These are phyloP conservation scores for Datisca glomerata DNA, from an alignment of 306 rosid genomes.

Conservation along the genomic window DNA sequence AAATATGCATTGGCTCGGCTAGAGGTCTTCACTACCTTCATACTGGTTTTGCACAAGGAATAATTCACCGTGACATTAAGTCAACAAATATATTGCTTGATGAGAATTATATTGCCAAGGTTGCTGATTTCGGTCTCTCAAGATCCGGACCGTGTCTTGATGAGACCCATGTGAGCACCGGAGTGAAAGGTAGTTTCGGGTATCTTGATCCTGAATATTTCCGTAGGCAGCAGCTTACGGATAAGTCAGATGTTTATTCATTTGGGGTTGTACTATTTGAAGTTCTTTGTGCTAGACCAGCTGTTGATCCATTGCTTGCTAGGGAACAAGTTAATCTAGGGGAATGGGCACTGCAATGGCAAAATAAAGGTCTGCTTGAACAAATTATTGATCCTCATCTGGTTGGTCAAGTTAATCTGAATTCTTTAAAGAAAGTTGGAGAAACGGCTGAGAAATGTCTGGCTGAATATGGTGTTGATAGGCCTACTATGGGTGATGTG, in stretches of 20 bases:
- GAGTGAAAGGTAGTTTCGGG: constrained; percentile 94
- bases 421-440: constrained; percentile 68
- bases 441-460: constrained; percentile 96
- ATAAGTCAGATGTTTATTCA: constrained; percentile 91
- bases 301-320: constrained; percentile 74
- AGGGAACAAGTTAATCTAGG: constrained; percentile 88
- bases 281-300: constrained; percentile 89
- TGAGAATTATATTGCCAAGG: constrained; percentile 78
- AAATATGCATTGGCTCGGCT: constrained; percentile 86
- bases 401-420: constrained; percentile 46
- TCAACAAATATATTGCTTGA: constrained; percentile 89
- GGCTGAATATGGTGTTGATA: constrained; percentile 86
- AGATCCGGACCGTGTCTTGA: constrained; percentile 81
- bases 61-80: constrained; percentile 97
- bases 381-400: constrained; percentile 60
- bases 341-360: constrained; percentile 93
- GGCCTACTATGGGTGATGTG: constrained; percentile 98
- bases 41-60: constrained; percentile 91
- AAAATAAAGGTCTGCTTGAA: constrained; percentile 64
- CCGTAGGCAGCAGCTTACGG: constrained; percentile 93
- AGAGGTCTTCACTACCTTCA: constrained; percentile 97
- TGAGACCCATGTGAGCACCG: constrained; percentile 94
- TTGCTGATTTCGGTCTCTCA: constrained; percentile 98
- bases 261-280: constrained; percentile 94
- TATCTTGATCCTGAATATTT: constrained; percentile 95